These are phyloP conservation scores for Circinella umbellata DNA, from an alignment of 371 early-diverging fungal genomes.

Conservation along the genomic window DNA sequence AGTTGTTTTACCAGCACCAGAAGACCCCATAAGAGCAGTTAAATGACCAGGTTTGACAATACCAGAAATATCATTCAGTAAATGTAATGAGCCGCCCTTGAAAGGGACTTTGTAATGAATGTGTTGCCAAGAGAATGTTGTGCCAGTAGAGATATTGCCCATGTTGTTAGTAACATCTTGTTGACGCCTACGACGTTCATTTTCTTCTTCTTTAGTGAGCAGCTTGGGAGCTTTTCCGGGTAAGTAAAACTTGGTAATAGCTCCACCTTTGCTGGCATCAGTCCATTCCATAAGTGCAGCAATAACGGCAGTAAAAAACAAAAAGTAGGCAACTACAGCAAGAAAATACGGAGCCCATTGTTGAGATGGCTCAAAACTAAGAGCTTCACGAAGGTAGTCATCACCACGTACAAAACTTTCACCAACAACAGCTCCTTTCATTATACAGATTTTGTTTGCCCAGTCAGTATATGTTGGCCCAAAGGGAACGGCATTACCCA, in stretches of 20 bases:
- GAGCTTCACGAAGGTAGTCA: constrained; percentile 65
- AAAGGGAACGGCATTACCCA: constrained; percentile 55
- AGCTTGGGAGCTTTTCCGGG: constrained; percentile 37
- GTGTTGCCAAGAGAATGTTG: constrained; percentile 53
- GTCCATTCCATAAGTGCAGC: constrained; percentile 52
- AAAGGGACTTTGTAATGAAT: constrained; percentile 54
- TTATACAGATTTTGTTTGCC: constrained; percentile 65
- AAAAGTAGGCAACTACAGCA: constrained; percentile 47
- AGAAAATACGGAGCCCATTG: constrained; percentile 47
- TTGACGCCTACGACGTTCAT: constrained; percentile 24
- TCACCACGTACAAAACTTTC: constrained; percentile 57
- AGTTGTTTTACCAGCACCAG: constrained; percentile 87
- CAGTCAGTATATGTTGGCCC: constrained; percentile 60
- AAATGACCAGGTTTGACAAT: constrained; percentile 70
- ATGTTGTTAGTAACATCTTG: constrained; percentile 19
- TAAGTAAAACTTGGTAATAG: constrained; percentile 56
- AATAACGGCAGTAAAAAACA: constrained; percentile 47
- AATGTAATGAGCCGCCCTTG: constrained; percentile 50
- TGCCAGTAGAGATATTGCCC: constrained; percentile 36
- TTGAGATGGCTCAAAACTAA: constrained; percentile 36
- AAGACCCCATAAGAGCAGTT: constrained; percentile 81
- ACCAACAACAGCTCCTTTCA: constrained; percentile 64
- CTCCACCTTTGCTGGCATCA: constrained; percentile 48
- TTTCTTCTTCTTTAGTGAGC: constrained; percentile 27
- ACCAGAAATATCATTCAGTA: constrained; percentile 50